Base-by-base conservation (phyloP, 2,329 filamentous ascomycete species). In the Xylaria hypoxylon region DNA sequence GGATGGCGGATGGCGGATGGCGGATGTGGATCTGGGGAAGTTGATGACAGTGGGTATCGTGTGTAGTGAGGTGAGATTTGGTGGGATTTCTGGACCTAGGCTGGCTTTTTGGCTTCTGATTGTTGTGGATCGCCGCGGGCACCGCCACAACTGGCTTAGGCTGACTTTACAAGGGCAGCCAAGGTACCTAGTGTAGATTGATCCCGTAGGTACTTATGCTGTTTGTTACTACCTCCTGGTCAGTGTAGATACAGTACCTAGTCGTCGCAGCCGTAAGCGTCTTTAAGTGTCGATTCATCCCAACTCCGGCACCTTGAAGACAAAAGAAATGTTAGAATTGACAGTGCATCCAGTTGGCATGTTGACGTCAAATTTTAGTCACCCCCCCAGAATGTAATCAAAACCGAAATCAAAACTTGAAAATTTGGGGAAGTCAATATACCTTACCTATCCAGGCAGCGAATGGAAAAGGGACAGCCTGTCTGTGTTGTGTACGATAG, bases 1-100 rank as follows among this genome's bases (percentile, higher is more conserved):
- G 11, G 31, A 33, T 10, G 7, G 31, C 7, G 7, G 66, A 62
- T 63, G 66, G n/a, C n/a, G 11, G 31, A 33, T 10, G 7, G 31
- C 7, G 7, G 66, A 62, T 63, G 66, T 70, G 67, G 68, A 70
- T 70, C 68, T 69, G 67, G 67, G 68, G 67, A 69, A 65, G 66
- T 64, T 66, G 61, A 62, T 28, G 61, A 45, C 51, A 45, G 65
- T 62, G 65, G 62, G 45, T 58, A 52, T 26, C 33, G 31, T 33
- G 31, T 28, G 33, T 11, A n/a, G n/a, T n/a, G n/a, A n/a, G n/a
- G 58, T 45, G 31, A 58, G 59, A 53, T 64, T 47, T 64, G 64
- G 53, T n/a, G 63, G 52, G 33, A 35, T 55, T 40, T 48, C 52
- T 58, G 42, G 52, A 35, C 60, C 59, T 50, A 26, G 35, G 47